Evolutionary conservation across 1,139 yeast species (phyloP).

Genomic region (Lodderomyces metapsilosis): DNA sequence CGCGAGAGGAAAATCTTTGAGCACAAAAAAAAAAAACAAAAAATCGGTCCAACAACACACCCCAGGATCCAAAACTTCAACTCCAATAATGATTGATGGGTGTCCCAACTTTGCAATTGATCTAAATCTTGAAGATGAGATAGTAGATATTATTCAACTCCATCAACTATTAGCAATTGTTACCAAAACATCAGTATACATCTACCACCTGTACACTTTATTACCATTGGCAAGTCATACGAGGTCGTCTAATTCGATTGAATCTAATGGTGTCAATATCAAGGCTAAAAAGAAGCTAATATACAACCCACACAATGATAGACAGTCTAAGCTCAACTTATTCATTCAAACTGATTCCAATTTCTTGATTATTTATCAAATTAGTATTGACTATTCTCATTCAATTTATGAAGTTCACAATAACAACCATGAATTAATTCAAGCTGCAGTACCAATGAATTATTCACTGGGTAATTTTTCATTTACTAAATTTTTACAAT

Average conservation of each 20-base stretch:
- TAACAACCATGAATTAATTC: conserved; percentile 28
- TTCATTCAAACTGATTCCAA: conserved; percentile 34
- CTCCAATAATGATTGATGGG: conserved; percentile 23
- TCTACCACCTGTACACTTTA: conserved; percentile 32
- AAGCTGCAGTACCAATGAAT: conserved; percentile 34
- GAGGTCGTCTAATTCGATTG: conserved; percentile 30
- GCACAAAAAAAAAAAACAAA: background rate
- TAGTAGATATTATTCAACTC: conserved; percentile 27
- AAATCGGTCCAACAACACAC: background rate
- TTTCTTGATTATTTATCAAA: conserved; percentile 36
- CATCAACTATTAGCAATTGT: conserved; percentile 34
- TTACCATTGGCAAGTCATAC: conserved; percentile 35
- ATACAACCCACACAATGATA: conserved; percentile 25
- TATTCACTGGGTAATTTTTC: conserved; percentile 27
- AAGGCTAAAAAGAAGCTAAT: conserved; percentile 28
- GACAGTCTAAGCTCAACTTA: conserved; percentile 29
- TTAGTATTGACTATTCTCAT: conserved; percentile 28
- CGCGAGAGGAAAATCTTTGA: no score
- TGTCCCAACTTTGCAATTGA: conserved; percentile 35
- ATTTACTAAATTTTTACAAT: conserved; percentile 28
- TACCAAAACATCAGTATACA: conserved; percentile 26
- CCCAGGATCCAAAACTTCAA: background rate
- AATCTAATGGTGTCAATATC: conserved; percentile 32
- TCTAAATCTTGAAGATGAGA: conserved; percentile 20
- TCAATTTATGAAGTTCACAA: conserved; percentile 34